phyloP scores from a whole-genome alignment of 179 eudicot species.

The Kewa caespitosa region DNA sequence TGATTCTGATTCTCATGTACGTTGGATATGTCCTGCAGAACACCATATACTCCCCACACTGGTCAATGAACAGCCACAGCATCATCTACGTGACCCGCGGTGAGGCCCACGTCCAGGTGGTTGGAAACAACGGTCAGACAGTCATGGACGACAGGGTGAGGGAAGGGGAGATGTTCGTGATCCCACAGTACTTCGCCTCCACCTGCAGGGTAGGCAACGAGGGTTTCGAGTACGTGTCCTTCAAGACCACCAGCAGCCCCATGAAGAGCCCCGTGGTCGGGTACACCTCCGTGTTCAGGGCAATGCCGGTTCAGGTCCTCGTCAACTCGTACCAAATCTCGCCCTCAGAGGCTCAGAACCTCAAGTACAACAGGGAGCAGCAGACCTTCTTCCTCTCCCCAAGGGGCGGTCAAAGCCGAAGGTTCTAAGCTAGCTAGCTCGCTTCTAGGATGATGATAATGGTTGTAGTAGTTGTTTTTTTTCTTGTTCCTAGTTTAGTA shows the following conservation, averaged over 20 bases:
- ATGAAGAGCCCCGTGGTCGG: constrained; percentile 61
- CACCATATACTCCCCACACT: constrained; percentile 55
- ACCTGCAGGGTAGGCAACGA: constrained; percentile 45
- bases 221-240: constrained; percentile 60
- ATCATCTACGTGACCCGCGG: constrained; percentile 56
- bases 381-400: constrained; percentile 50
- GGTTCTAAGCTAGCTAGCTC: constrained; percentile 13
- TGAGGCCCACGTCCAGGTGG: constrained; percentile 55
- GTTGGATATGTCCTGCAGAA: constrained; percentile 34
- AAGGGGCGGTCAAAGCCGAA: constrained; percentile 16
- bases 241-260: constrained; percentile 60
- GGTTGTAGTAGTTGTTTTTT: too few species aligned
- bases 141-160: constrained; percentile 56
- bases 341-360: constrained; percentile 43
- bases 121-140: constrained; percentile 41
- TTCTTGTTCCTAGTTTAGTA: constrained; percentile 8
- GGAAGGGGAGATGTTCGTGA: constrained; percentile 61
- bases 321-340: constrained; percentile 49
- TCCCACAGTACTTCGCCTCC: constrained; percentile 61
- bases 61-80: constrained; percentile 63
- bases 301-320: constrained; percentile 59
- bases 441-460: not conserved
- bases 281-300: constrained; percentile 63
- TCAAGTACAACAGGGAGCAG: constrained; percentile 49
- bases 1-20: not conserved